Percentiles rank a stretch among this genome's conserved stretches.
These are phyloP conservation scores for Proliferodiscus dingleyae DNA, from an alignment of 2,329 filamentous ascomycete species.

Conservation along the genomic window DNA sequence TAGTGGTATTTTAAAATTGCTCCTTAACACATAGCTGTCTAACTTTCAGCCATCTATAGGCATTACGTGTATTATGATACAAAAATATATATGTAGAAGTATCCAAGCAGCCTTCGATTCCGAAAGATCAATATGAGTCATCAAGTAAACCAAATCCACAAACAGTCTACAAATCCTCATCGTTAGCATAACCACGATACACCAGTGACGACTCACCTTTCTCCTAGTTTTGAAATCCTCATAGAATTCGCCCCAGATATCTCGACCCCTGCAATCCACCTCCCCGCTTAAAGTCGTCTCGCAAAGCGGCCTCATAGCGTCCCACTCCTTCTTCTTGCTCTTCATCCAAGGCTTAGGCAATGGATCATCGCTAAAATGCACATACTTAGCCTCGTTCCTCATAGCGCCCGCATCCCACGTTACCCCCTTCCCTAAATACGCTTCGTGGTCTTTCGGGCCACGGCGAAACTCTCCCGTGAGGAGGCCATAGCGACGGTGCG, in stretches of 20 bases:
- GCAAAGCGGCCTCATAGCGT: slow-evolving; percentile 18
- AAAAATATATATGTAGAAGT: no score
- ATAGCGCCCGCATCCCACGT: slow-evolving; percentile 48
- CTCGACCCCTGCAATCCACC: slow-evolving; percentile 22
- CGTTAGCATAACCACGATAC: no score
- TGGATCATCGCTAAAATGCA: slow-evolving; percentile 59
- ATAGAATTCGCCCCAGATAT: slow-evolving; percentile 26
- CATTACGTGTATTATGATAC: no score
- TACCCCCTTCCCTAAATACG: slow-evolving; percentile 42
- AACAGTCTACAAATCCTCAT: no score
- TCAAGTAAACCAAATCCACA: no score
- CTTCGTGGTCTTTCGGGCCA: slow-evolving; percentile 36
- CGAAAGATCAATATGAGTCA: no score
- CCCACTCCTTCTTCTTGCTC: slow-evolving; percentile 25
- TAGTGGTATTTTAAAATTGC: no score
- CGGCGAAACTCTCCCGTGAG: slow-evolving; percentile 52
- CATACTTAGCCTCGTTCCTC: slow-evolving; percentile 47
- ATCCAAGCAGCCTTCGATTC: no score
- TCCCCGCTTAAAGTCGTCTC: slow-evolving; percentile 5
- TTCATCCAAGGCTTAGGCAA: slow-evolving; percentile 56
- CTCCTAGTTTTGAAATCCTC: slow-evolving; percentile 23
- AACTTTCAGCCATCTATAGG: no score
- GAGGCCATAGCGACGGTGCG: slow-evolving; percentile 51
- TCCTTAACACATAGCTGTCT: no score
- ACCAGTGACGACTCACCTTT: slow-evolving; percentile 16